A percentile compares a stretch with the other conserved stretches of the same genome.
Evolutionary conservation across 257 asterid genomes (phyloP).

Genomic region (Solanum pimpinellifolium): DNA sequence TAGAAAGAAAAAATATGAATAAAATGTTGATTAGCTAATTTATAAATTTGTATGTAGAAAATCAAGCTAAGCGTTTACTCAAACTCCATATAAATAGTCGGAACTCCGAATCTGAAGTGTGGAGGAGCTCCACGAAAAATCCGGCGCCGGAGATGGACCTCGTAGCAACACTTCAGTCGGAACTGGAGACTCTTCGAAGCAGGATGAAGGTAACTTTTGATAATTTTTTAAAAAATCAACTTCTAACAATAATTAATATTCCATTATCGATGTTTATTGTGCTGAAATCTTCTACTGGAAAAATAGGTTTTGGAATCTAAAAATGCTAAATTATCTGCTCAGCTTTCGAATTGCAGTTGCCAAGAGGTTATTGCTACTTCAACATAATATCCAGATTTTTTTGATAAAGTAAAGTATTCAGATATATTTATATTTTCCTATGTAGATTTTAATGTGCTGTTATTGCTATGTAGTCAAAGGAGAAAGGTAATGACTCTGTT

Average conservation of each 20-base stretch:
- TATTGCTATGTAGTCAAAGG: conserved; percentile 26
- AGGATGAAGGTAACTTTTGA: conserved; percentile 30
- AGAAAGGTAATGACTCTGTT: conserved; percentile 9
- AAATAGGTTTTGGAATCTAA: conserved; percentile 56
- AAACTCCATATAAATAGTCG: neutral
- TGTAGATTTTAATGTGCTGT: conserved; percentile 1
- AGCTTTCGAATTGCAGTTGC: conserved; percentile 56
- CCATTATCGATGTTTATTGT: neutral
- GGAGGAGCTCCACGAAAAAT: neutral
- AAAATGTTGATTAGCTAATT: neutral
- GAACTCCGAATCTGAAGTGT: neutral
- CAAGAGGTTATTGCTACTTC: conserved; percentile 29
- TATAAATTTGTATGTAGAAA: neutral
- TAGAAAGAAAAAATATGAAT: neutral
- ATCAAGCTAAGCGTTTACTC: neutral
- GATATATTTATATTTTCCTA: neutral
- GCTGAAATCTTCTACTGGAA: neutral
- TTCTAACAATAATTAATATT: neutral
- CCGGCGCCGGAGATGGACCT: conserved; percentile 9
- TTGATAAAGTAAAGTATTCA: neutral
- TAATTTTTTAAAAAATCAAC: neutral
- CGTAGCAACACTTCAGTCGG: conserved; percentile 19
- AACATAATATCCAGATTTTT: neutral
- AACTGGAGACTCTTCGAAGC: conserved; percentile 36
- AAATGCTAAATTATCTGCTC: conserved; percentile 43